Conservation (phyloP, 1,284 basidiomycete genomes). For the Ceratobasidium sp. region DNA sequence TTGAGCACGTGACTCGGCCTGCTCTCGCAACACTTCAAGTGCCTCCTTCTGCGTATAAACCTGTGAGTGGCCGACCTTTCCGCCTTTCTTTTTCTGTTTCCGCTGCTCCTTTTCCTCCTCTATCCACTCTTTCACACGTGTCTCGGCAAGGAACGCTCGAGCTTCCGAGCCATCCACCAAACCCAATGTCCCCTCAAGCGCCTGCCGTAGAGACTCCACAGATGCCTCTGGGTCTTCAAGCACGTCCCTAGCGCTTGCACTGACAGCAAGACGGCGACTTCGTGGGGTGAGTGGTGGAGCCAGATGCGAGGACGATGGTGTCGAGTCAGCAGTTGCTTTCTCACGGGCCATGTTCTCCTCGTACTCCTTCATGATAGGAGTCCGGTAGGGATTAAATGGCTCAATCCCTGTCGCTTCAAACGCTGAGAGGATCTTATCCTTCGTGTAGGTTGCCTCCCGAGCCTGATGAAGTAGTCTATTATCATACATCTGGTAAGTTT, state of each 20-base stretch:
- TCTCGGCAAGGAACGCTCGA: background rate
- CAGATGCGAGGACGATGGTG: background rate
- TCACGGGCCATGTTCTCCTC: background rate
- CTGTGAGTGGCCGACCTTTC: background rate
- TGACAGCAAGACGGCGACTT: background rate
- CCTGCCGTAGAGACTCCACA: background rate
- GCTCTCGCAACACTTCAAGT: background rate
- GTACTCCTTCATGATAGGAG: slow-evolving; percentile 23
- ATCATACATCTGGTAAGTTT: background rate
- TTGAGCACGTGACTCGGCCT: slow-evolving; percentile 14
- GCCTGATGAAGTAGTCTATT: slow-evolving; percentile 54
- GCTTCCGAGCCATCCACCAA: background rate
- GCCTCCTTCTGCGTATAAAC: slow-evolving; percentile 11
- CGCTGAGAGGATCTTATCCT: slow-evolving; percentile 52
- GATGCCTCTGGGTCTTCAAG: background rate
- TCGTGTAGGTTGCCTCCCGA: slow-evolving; percentile 51
- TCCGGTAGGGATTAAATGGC: slow-evolving; percentile 51
- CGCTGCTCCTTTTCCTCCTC: background rate
- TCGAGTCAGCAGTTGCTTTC: background rate
- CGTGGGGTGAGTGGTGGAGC: background rate
- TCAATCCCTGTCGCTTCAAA: slow-evolving; percentile 55
- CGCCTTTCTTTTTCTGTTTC: background rate
- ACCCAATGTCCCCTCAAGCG: background rate
- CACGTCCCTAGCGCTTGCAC: background rate
- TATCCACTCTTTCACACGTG: background rate